Evolutionary conservation across 192 early-diverging fungal genomes (phyloP), one percentile per base, ranked within the genome.

Genomic region (Rhizophagus sp.): DNA sequence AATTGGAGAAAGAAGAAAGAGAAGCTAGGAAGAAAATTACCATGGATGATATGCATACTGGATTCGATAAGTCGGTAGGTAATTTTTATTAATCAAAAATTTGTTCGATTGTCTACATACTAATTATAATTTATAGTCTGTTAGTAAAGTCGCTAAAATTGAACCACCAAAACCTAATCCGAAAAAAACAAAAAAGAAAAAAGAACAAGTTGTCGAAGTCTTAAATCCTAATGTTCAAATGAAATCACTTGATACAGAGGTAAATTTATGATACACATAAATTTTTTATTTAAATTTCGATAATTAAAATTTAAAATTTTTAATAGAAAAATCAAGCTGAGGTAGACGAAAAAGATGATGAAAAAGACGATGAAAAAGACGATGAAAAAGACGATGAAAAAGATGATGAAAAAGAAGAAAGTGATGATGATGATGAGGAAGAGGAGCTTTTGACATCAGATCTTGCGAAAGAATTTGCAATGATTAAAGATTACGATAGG

Each of bases 11-110:
- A 72, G 86, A 90, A 25, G 87, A 88, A 66, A 78, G 79, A 33
- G 92, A 94, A 36, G 89, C 90, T 49, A 87, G 85, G 34, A 91
- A 90, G 76, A 94, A 94, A 68, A 80, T 94, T 25, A 90, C 90
- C 2, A 90, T 90, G 9, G 93, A 94, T 73, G 90, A 91, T 30
- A 87, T 95, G 66, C 87, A 89, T 17, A 88, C 88, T 39, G 86
- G 88, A 67, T 91, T 92, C 71, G 88, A 93, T 75, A 90, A 89
- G 68, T 91, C 92, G 11, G 88, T 91, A 85, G 80, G 79, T 44
- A 73, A 63, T 84, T 5, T 36, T 6, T 41, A 6, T 41, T n/a
- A 27, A 19, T 30, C 62, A 62, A 19, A 6, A 7, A 30, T 30
- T 24, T 25, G 3, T 67, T 24, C 62, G 13, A 22, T 62, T 19